A percentile compares a stretch with the other conserved stretches of the same genome.
Conservation (phyloP, 2,329 filamentous ascomycete genomes). For the Drechslerella dactyloides region DNA sequence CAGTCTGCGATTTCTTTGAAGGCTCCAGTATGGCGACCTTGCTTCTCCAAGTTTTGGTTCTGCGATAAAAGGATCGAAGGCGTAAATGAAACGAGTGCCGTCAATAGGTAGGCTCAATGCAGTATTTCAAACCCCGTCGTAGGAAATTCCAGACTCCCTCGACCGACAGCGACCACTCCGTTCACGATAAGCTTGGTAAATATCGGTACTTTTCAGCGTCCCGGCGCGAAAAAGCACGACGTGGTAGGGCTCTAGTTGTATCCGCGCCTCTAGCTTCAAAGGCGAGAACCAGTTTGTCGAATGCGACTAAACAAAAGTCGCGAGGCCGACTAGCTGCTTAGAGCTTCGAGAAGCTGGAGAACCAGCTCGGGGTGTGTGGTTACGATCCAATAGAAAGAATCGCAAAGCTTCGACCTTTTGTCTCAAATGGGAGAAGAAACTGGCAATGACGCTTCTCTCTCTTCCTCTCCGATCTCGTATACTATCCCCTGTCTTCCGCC, state of each 20-base stretch:
- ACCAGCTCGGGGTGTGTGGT: constrained; percentile 15
- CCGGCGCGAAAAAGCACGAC: constrained; percentile 28
- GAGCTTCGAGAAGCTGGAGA: constrained; percentile 41
- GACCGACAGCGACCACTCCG: neutral
- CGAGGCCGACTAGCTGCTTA: constrained; percentile 25
- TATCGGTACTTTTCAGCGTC: constrained; percentile 23
- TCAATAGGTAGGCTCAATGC: constrained; percentile 7
- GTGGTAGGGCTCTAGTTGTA: constrained; percentile 18
- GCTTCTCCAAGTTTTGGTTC: neutral
- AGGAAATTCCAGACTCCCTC: constrained; percentile 10
- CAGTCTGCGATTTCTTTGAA: constrained; percentile 45
- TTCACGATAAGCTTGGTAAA: constrained; percentile 7
- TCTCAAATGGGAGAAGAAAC: constrained; percentile 14
- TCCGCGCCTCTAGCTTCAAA: constrained; percentile 26
- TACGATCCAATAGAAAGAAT: constrained; percentile 15
- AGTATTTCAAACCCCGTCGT: constrained; percentile 30
- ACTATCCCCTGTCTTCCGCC: constrained; percentile 26
- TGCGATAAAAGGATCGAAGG: neutral
- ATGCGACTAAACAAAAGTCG: constrained; percentile 34
- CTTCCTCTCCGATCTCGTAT: constrained; percentile 21
- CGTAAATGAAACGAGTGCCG: neutral
- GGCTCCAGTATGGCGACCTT: constrained; percentile 51
- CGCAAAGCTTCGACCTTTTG: constrained; percentile 20
- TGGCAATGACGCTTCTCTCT: constrained; percentile 41
- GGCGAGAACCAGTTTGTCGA: constrained; percentile 25